Base-by-base conservation (phyloP, 2,329 filamentous ascomycete genomes). In the Emmonsiellopsis sp. region DNA sequence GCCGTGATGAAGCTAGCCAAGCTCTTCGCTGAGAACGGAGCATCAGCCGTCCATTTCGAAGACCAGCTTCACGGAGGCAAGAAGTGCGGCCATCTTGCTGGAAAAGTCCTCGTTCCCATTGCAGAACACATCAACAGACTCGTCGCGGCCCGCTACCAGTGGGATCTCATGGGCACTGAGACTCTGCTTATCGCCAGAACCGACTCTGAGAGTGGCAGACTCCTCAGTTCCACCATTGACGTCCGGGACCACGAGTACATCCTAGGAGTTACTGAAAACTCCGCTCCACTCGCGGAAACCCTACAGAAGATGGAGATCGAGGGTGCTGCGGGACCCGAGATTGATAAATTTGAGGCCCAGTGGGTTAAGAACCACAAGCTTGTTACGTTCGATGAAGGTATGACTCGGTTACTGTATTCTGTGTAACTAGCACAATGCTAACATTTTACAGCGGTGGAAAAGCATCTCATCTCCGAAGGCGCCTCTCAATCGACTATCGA, bases 1-100 rank as follows among this genome's bases (percentile, higher is more conserved):
- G 88, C 93, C 0, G 92, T 98, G 2, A 79, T 97, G 59, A 98
- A 98, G 76, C 81, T 98, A 16, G 91, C 93, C 41, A 98, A 97
- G 75, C 82, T 97, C 7, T 98, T 98, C 63, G 93, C 93, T 15
- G 93, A 98, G 73, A 95, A 95, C 62, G 93, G 93, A 51, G 93
- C 93, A 1, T 93, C 93, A 0, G 93, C 87, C 7, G 93, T 98
- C 2, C 93, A 98, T 70, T 95, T 98, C 58, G 93, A 98, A 71
- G 93, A 98, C 67, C 93, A 98, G 73, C 81, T 97, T 46, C 93
- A 97, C 67, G 93, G 93, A 43, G 93, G 93, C 57, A 98, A 98
- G 78, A 98, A 97, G 74, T 98, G 93, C 67, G 93, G 93, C 13
- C 93, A 98, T 73, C 76, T 97, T 57, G 93, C 93, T 0, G 93